Conservation (phyloP, 345 rosid species). For the Erodium maritimum region DNA sequence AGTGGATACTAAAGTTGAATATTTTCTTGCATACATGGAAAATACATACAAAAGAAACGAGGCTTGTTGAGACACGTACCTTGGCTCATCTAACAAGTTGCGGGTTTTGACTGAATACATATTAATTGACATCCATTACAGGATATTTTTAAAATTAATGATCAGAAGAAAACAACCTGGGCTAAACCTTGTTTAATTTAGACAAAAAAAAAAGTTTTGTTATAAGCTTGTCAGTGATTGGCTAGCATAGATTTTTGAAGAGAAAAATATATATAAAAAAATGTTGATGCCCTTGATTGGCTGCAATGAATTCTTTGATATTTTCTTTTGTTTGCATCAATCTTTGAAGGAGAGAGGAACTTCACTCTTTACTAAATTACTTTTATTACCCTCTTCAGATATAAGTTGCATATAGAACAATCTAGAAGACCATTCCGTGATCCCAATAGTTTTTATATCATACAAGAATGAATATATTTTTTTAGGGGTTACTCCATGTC, state of each 20-base stretch:
- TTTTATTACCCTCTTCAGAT: neutral
- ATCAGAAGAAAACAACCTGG: neutral
- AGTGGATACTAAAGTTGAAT: too few relatives aligned
- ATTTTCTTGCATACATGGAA: neutral
- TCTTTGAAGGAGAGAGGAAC: neutral
- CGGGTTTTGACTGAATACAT: too few relatives aligned
- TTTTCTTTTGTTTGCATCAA: neutral
- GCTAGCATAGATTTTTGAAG: neutral
- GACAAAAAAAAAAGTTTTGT: neutral
- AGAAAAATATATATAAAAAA: neutral
- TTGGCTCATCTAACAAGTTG: neutral
- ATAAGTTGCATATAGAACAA: neutral
- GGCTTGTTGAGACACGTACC: neutral
- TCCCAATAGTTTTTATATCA: neutral
- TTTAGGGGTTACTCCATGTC: too few relatives aligned
- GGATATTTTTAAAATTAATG: too few relatives aligned
- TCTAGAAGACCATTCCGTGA: neutral
- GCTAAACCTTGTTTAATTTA: too few relatives aligned
- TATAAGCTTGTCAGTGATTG: too few relatives aligned
- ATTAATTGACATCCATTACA: neutral
- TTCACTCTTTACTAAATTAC: neutral
- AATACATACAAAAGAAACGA: neutral
- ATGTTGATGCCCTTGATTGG: too few relatives aligned
- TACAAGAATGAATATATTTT: neutral
- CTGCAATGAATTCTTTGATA: neutral